Evolutionary conservation across 345 rosid genomes (phyloP).

Genomic region (Eucalyptus victrix): DNA sequence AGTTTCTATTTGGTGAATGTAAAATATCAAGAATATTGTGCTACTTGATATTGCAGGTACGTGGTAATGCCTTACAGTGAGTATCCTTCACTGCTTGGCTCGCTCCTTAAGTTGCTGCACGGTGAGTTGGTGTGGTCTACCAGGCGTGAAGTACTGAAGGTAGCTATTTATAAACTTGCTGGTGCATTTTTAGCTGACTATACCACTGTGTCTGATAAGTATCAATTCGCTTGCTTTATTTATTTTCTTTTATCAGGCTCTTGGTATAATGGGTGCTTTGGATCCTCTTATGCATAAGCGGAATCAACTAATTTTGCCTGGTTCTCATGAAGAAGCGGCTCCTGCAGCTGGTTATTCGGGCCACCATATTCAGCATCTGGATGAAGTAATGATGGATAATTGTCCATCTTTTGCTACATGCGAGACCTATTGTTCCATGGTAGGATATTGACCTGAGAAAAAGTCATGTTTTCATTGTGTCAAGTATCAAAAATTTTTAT

Average conservation of each 20-base stretch:
- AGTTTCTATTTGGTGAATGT: neutral
- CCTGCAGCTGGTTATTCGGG: conserved; percentile 92
- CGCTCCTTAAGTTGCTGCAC: conserved; percentile 85
- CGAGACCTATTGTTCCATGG: conserved; percentile 91
- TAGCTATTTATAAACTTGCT: conserved; percentile 4
- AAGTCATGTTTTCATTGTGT: neutral
- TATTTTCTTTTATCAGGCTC: conserved; percentile 42
- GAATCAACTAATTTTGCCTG: conserved; percentile 73
- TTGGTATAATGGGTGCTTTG: conserved; percentile 97
- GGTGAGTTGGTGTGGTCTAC: conserved; percentile 97
- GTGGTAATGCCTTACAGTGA: conserved; percentile 90
- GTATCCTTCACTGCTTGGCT: conserved; percentile 85
- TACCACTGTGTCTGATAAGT: neutral
- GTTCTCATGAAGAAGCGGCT: conserved; percentile 74
- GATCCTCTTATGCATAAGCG: conserved; percentile 92
- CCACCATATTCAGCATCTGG: conserved; percentile 74
- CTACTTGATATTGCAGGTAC: conserved; percentile 35
- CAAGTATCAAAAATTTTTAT: neutral
- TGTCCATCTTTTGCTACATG: conserved; percentile 93
- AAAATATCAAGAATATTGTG: neutral
- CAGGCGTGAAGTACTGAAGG: conserved; percentile 96
- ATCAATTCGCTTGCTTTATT: conserved; percentile 1
- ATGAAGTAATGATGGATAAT: conserved; percentile 80
- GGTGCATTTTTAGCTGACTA: neutral
- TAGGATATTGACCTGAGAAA: conserved; percentile 9